These are phyloP conservation scores for Puccinia hordei DNA, from an alignment of 1,284 basidiomycete species.

Conservation along the genomic window DNA sequence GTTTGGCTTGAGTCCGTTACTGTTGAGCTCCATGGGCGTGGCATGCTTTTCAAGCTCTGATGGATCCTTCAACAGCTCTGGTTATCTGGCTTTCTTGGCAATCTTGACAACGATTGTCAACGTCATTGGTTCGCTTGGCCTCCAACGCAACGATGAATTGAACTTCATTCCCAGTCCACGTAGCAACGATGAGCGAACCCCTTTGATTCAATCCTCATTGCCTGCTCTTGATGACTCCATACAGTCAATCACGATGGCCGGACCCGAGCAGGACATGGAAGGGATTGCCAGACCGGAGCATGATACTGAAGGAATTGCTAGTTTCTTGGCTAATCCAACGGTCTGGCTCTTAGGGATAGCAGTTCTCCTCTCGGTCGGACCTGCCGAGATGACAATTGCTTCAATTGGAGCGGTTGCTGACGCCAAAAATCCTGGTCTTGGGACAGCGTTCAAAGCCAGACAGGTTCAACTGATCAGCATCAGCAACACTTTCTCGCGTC, in stretches of 20 bases:
- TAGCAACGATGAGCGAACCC: conserved; percentile 7
- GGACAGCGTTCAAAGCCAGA: conserved; percentile 16
- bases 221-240: not conserved
- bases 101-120: conserved; percentile 31
- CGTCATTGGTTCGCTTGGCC: not conserved
- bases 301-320: not conserved
- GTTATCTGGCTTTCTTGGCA: conserved; percentile 26
- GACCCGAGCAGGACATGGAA: not conserved
- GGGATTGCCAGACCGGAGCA: not conserved
- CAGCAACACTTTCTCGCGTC: conserved; percentile 20
- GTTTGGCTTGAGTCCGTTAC: conserved; percentile 28
- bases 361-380: conserved; percentile 25
- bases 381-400: conserved; percentile 45
- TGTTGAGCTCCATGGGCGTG: conserved; percentile 37
- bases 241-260: not conserved
- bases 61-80: conserved; percentile 29
- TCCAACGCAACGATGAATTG: conserved; percentile 3
- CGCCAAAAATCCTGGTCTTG: not conserved
- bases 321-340: conserved; percentile 32
- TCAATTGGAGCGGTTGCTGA: conserved; percentile 38
- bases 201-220: conserved; percentile 26
- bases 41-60: conserved; percentile 12
- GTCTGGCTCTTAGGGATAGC: conserved; percentile 38
- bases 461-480: conserved; percentile 46
- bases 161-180: not conserved